Evolutionary conservation across 148 eudicot genomes (phyloP), one percentile per base, ranked within the genome.

Genomic region (Dianthus caryophyllus): DNA sequence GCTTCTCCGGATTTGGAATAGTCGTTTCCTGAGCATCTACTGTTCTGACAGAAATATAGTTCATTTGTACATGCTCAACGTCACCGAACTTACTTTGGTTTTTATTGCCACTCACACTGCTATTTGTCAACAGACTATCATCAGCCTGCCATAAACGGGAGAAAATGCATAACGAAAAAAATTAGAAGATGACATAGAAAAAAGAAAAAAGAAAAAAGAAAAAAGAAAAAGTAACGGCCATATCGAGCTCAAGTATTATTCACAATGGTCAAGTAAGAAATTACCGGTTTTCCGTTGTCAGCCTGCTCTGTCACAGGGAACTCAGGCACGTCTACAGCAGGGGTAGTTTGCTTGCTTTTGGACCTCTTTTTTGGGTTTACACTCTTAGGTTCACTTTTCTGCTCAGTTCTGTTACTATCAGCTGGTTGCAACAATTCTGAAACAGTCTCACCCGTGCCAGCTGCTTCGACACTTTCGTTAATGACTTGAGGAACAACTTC

Each of bases 351-450:
- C 20, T 11, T 39, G 39, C 56, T 52, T 18, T 27, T 44, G 55
- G 68, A 39, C 4, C 46, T 69, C 46, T 51, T 66, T 29, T 66
- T 62, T 17, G 27, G 5, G n/a, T n/a, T n/a, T n/a, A n/a, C n/a
- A n/a, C n/a, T n/a, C n/a, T n/a, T n/a, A 4, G 26, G 49, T 31
- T 59, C 73, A 33, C 10, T 41, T 21, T 52, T 50, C 33, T 30
- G 49, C 52, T 48, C 73, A 24, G 22, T 48, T 50, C 36, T 70
- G 59, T 15, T 43, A 48, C 38, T 22, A 44, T 30, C 29, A 61
- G 27, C 29, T 16, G 22, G 49, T 9, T 20, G 33, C n/a, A 43
- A 54, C 38, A 1, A 18, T 53, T 67, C 49, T 30, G 13, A 43
- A 31, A 9, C 24, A 50, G 1, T 52, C 44, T 41, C 38, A 11